Percentiles rank a stretch among this genome's conserved stretches.
Evolutionary conservation across 306 rosid genomes (phyloP).

Genomic region (Inga leiocalycina): DNA sequence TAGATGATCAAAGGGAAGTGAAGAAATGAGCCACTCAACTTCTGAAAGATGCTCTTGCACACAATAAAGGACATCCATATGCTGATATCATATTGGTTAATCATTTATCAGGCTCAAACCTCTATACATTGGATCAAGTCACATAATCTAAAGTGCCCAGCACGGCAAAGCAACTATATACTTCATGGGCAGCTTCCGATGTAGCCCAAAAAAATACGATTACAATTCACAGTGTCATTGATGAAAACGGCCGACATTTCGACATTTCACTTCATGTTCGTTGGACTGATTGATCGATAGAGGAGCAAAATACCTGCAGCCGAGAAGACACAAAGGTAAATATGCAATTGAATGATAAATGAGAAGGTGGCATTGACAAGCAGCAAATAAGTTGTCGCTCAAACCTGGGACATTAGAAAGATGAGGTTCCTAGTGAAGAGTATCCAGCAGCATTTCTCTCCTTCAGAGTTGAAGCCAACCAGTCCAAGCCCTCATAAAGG

Average conservation of each 20-base stretch:
- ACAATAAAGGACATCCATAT: background rate
- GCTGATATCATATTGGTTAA: conserved; percentile 27
- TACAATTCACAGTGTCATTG: conserved; percentile 31
- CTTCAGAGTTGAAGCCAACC: conserved; percentile 90
- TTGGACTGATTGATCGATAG: conserved; percentile 23
- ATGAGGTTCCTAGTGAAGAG: conserved; percentile 75
- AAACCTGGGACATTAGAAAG: conserved; percentile 61
- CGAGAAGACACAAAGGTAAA: background rate
- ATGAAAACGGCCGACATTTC: conserved; percentile 24
- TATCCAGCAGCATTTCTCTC: conserved; percentile 83
- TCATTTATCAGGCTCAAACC: conserved; percentile 41
- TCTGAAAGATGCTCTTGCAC: background rate
- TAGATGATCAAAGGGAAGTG: conserved; percentile 33
- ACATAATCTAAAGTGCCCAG: conserved; percentile 28
- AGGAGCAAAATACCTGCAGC: conserved; percentile 36
- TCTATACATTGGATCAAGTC: conserved; percentile 42
- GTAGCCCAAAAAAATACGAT: conserved; percentile 31
- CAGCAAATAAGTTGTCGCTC: conserved; percentile 10
- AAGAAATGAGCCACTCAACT: conserved; percentile 27
- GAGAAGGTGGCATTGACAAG: conserved; percentile 14
- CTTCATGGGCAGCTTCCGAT: conserved; percentile 33
- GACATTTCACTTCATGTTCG: background rate
- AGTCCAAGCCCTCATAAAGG: conserved; percentile 94
- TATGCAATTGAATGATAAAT: conserved; percentile 14
- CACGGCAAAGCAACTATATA: conserved; percentile 20